These are phyloP conservation scores for Lepidium didymum DNA, from an alignment of 345 rosid genomes.

Conservation along the genomic window DNA sequence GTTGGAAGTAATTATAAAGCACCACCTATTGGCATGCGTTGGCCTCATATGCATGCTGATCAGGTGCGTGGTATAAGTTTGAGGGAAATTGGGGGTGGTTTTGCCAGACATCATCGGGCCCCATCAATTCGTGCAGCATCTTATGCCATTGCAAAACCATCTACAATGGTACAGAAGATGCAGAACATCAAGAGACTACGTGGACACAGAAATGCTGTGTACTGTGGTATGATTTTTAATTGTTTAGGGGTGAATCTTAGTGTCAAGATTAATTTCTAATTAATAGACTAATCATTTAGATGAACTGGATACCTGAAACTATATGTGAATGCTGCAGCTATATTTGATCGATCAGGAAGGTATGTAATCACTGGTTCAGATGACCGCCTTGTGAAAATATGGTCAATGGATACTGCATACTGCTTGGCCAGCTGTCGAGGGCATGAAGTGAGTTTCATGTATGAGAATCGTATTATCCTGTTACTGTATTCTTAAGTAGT, in stretches of 20 bases:
- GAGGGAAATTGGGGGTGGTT: constrained; percentile 99
- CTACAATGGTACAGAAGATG: constrained; percentile 93
- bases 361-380: constrained; percentile 97
- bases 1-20: constrained; percentile 33
- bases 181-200: constrained; percentile 84
- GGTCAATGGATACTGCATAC: constrained; percentile 99
- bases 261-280: neutral
- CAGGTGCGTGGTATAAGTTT: constrained; percentile 83
- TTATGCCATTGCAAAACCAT: constrained; percentile 89
- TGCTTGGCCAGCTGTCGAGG: constrained; percentile 99
- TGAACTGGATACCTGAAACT: constrained; percentile 12
- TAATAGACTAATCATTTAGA: neutral
- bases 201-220: constrained; percentile 96
- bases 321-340: constrained; percentile 60
- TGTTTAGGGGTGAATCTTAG: neutral
- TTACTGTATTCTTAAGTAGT: neutral
- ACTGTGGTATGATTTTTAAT: constrained; percentile 64
- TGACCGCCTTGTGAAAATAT: constrained; percentile 95
- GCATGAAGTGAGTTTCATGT: constrained; percentile 74
- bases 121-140: constrained; percentile 95
- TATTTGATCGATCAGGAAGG: constrained; percentile 90
- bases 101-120: constrained; percentile 86
- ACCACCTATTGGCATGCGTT: constrained; percentile 68
- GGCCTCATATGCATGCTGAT: constrained; percentile 95
- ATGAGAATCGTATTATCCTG: neutral